These are phyloP conservation scores for Tuber brumale DNA, from an alignment of 495 filamentous ascomycete species.

Conservation along the genomic window DNA sequence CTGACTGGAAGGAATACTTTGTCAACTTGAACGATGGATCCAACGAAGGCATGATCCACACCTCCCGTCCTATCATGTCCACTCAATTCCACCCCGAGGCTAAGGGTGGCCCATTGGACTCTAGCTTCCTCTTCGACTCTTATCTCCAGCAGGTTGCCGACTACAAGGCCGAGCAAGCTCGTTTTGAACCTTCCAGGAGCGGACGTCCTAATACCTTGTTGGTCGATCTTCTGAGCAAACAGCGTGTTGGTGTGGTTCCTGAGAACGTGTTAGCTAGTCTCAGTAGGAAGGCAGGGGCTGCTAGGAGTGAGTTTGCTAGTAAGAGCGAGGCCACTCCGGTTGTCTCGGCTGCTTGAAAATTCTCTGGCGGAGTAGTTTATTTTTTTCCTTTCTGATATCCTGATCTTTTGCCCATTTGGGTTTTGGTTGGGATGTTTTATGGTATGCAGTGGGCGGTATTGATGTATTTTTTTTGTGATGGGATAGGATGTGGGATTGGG, in stretches of 20 bases:
- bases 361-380: slow-evolving; percentile 1
- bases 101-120: slow-evolving; percentile 91
- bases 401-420: neutral
- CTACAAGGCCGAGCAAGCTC: slow-evolving; percentile 74
- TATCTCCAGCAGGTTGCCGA: slow-evolving; percentile 82
- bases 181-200: slow-evolving; percentile 55
- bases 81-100: slow-evolving; percentile 99
- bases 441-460: neutral
- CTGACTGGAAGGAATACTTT: slow-evolving; percentile 94
- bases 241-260: slow-evolving; percentile 84
- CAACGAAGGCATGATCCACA: slow-evolving; percentile 96
- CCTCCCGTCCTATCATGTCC: slow-evolving; percentile 90
- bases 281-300: slow-evolving; percentile 38
- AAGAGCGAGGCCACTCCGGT: slow-evolving; percentile 13
- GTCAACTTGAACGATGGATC: slow-evolving; percentile 91
- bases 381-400: neutral
- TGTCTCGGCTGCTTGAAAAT: slow-evolving; percentile 17
- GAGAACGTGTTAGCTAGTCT: slow-evolving; percentile 48
- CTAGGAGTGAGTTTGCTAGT: slow-evolving; percentile 14
- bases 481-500: neutral
- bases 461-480: neutral
- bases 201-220: slow-evolving; percentile 77
- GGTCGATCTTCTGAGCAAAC: slow-evolving; percentile 84
- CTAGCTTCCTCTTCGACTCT: slow-evolving; percentile 88
- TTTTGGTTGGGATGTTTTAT: neutral